Base-by-base conservation (phyloP, 495 filamentous ascomycete species). In the Hypoxylon subgilvum region DNA sequence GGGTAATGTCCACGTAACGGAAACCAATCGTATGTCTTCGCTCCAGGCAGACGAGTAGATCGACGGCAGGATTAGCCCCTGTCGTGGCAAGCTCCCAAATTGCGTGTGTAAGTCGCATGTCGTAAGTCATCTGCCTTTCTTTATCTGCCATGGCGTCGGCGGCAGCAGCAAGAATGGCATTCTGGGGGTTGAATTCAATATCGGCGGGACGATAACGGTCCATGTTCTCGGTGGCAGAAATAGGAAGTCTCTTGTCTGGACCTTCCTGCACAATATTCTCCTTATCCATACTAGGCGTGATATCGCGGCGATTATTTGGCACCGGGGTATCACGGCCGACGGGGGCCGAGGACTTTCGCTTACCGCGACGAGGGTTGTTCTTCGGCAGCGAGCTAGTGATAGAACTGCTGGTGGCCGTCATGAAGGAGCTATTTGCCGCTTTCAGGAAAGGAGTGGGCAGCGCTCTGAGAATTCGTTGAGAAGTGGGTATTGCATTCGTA, bases 71-170 rank as follows among this genome's bases (percentile, higher is more conserved):
- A 69, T 99, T 97, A 13, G 93, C 92, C 46, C 91, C 87, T 1
- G 86, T 86, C 0, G 92, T 97, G 6, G 95, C 90, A n/a, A 92
- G 81, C 41, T 92, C 88, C 94, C 94, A 99, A 55, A 96, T 97
- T 7, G 87, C 86, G 62, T 91, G 87, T 1, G 94, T 97, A 10
- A 99, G 84, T 2, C 91, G 84, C 48, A 81, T 84, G 65, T 97
- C 92, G 68, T 96, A 97, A 25, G 83, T 83, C 32, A 80, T 81
- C 67, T 92, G 89, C 16, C 91, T 82, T 65, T 92, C 90, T 43
- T 80, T 80, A 43, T 87, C 81, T 23, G 82, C 76, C 55, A 84
- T 59, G 52, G 81, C 69, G 46, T 72, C 67, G 1, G 79, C 76
- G 1, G 82, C 79, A 1, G 78, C 74, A 12, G 76, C 72, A 13